These are phyloP conservation scores for Rhynchospora pubera DNA, from an alignment of 176 grass and related monocot species.

Conservation along the genomic window DNA sequence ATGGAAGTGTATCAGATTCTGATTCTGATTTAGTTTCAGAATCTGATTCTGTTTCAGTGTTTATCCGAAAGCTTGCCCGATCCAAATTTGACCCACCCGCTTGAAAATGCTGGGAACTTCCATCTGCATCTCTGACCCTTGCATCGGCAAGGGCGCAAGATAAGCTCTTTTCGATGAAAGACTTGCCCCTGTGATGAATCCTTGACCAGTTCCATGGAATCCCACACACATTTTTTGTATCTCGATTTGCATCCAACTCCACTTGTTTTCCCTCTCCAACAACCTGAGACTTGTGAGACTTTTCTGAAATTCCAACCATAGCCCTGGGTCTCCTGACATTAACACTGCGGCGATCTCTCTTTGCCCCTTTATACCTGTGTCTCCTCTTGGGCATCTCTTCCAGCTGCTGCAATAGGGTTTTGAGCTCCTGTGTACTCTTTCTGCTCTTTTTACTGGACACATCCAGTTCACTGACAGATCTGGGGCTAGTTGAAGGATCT, in stretches of 20 bases:
- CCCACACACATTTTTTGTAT: slow-evolving; percentile 59
- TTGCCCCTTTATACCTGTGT: slow-evolving; percentile 23
- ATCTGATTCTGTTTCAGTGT: slow-evolving; percentile 24
- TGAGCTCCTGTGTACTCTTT: slow-evolving; percentile 26
- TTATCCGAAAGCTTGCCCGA: slow-evolving; percentile 46
- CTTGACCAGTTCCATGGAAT: slow-evolving; percentile 99
- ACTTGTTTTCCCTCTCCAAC: slow-evolving; percentile 21
- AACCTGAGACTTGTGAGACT: slow-evolving; percentile 17
- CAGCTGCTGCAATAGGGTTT: slow-evolving; percentile 63
- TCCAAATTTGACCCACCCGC: slow-evolving; percentile 36
- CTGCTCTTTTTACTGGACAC: background rate
- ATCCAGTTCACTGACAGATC: slow-evolving; percentile 30
- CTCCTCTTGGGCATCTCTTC: slow-evolving; percentile 33
- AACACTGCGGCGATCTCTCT: slow-evolving; percentile 14
- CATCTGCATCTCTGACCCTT: slow-evolving; percentile 39
- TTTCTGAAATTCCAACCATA: slow-evolving; percentile 55
- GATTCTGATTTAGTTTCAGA: slow-evolving; percentile 43
- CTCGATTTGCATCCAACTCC: slow-evolving; percentile 37
- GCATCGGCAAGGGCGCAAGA: slow-evolving; percentile 80
- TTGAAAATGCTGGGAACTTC: slow-evolving; percentile 38
- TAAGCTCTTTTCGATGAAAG: slow-evolving; percentile 84
- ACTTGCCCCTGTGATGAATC: slow-evolving; percentile 84
- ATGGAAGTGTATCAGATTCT: slow-evolving; percentile 64
- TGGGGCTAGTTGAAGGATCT: slow-evolving; percentile 71
- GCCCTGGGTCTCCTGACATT: slow-evolving; percentile 46